A percentile compares a stretch with the other conserved stretches of the same genome.
phyloP scores from a whole-genome alignment of 108 stramenopile genomes.

The Nitzschia sp. region DNA sequence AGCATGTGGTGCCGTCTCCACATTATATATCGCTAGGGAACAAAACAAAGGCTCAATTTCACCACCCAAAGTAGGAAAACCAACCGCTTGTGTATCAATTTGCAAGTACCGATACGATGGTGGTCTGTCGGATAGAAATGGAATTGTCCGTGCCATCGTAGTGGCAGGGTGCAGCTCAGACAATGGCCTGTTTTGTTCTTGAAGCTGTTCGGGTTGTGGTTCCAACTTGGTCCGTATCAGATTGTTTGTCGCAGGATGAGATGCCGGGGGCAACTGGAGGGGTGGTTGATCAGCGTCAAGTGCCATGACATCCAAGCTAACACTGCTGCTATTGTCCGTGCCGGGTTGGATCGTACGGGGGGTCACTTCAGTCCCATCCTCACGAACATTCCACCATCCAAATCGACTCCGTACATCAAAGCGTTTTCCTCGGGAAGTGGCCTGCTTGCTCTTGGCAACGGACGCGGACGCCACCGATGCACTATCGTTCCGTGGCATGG shows the following conservation, averaged over 20 bases:
- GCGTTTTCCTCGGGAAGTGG: conserved; percentile 1
- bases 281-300: conserved; percentile 1
- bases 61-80: conserved; percentile 77
- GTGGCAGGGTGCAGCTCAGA: conserved; percentile 76
- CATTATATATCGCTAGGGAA: conserved; percentile 77
- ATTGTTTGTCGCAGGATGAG: conserved; percentile 49
- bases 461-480: background rate
- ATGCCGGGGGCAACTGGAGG: conserved; percentile 42
- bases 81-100: conserved; percentile 85
- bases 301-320: background rate
- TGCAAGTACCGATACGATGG: conserved; percentile 77
- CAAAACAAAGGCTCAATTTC: conserved; percentile 89
- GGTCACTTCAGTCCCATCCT: background rate
- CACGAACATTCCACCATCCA: conserved; percentile 44
- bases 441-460: background rate
- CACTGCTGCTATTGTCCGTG: background rate
- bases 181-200: conserved; percentile 65
- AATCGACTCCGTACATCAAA: conserved; percentile 34
- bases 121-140: conserved; percentile 83
- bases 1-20: conserved; percentile 56
- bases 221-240: conserved; percentile 61
- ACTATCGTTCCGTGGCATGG: background rate
- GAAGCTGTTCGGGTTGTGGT: conserved; percentile 58
- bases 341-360: background rate
- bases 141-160: conserved; percentile 60